phyloP scores from a whole-genome alignment of 2,329 filamentous ascomycete genomes.

The Aspergillus ustus region DNA sequence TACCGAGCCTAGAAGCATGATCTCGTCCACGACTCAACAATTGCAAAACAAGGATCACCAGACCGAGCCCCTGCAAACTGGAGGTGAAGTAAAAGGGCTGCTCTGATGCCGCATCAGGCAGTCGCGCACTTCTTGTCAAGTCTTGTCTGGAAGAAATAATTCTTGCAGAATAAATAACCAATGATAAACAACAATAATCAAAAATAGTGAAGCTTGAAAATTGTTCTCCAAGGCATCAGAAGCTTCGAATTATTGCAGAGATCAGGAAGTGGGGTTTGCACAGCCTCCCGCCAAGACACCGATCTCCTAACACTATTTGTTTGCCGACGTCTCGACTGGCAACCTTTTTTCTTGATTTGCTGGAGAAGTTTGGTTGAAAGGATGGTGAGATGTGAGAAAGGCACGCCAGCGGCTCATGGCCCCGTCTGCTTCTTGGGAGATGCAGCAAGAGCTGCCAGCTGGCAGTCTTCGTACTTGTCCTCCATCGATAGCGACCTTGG shows the following conservation, averaged over 20 bases:
- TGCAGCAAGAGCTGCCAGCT: background rate
- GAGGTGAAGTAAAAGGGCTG: background rate
- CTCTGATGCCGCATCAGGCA: background rate
- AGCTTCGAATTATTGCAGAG: background rate
- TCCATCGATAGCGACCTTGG: background rate
- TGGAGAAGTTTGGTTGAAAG: background rate
- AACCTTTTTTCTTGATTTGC: background rate
- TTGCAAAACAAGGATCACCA: background rate
- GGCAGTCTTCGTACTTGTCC: background rate
- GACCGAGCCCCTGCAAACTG: background rate
- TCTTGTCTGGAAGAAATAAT: background rate
- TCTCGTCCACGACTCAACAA: background rate
- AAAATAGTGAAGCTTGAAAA: background rate
- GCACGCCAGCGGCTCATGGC: background rate
- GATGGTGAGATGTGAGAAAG: background rate
- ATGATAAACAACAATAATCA: background rate
- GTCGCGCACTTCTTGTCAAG: background rate
- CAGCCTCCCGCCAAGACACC: conserved; percentile 11
- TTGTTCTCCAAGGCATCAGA: background rate
- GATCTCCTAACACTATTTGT: conserved; percentile 2
- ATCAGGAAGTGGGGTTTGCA: conserved; percentile 1
- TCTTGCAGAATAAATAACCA: background rate
- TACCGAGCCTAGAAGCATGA: background rate
- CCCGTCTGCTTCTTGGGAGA: background rate
- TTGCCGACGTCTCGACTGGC: background rate